Evolutionary conservation across 306 rosid genomes (phyloP).

Genomic region (Prunus davidiana): DNA sequence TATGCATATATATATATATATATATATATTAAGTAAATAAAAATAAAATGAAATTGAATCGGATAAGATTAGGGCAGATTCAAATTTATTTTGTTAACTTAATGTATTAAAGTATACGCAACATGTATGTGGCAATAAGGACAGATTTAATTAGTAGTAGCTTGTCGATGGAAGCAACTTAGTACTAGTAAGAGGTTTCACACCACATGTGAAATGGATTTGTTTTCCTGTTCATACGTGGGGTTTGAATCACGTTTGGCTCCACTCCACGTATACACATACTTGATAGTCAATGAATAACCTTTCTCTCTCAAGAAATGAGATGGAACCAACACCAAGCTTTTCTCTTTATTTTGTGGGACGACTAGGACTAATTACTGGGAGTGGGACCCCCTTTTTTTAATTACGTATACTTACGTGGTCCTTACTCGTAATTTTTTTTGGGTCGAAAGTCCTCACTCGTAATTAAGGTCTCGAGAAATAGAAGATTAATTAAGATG

Average conservation of each 20-base stretch:
- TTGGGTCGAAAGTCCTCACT: too few relatives aligned
- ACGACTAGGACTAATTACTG: background rate
- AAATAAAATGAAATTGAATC: too few relatives aligned
- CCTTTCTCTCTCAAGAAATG: background rate
- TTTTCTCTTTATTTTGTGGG: background rate
- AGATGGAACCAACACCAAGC: background rate
- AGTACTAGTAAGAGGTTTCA: background rate
- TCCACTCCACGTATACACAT: background rate
- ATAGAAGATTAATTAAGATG: background rate
- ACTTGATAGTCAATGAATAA: background rate
- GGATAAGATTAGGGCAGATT: too few relatives aligned
- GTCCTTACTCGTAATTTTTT: too few relatives aligned
- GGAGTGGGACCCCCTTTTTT: background rate
- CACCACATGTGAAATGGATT: slow-evolving; percentile 19
- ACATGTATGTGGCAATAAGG: background rate
- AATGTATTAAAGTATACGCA: too few relatives aligned
- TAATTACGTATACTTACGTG: too few relatives aligned
- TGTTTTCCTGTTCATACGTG: background rate
- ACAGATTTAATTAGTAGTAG: too few relatives aligned
- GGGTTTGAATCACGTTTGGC: slow-evolving; percentile 17
- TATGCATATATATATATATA: too few relatives aligned
- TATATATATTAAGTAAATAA: too few relatives aligned
- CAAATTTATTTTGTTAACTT: too few relatives aligned
- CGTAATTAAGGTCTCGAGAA: too few relatives aligned
- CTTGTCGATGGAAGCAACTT: background rate